Base-by-base conservation (phyloP, 345 rosid genomes). In the Carallia pectinifolia region DNA sequence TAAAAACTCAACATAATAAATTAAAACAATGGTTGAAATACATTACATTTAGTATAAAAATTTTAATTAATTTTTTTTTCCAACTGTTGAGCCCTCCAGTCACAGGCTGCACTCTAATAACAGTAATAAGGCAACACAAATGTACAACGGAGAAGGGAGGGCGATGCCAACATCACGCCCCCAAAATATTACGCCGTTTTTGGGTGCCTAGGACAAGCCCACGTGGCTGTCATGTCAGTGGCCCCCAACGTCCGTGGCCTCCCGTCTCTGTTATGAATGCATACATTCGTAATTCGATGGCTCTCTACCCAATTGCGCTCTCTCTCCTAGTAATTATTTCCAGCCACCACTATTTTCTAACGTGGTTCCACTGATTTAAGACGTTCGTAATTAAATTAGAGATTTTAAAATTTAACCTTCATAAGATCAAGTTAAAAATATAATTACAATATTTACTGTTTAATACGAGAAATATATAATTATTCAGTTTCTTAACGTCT, bases 191-290 rank as follows among this genome's bases (percentile, higher is more conserved):
- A 50, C 73, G 68, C 71, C 77, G 75, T 37, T 76, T 73, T 48
- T 37, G 39, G 64, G 52, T 39, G 65, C 66, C 39, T 55, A 47
- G 74, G 79, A 80, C 89, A 83, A 6, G 54, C 77, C 80, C 89
- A 82, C 89, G 83, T 87, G 92, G 88, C 84, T 61, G 85, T 80
- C 86, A 82, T 79, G 81, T 83, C 80, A 79, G 74, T 61, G 73
- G 86, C 78, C 5, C 83, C 85, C 86, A 67, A 50, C 0, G 7
- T 77, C 81, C 82, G 30, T 82, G 66, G 70, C 81, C 81, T 23
- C 23, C 23, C 23, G 23, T 23, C 23, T 62, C 75, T 72, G 74
- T 65, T 68, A 72, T 74, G 76, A 79, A 65, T 81, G 52, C 82
- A 70, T 64, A 69, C 75, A 63, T 40, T 23, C 59, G 18, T 23